phyloP scores from a whole-genome alignment of 345 rosid species.

The Atalantia buxifolia region DNA sequence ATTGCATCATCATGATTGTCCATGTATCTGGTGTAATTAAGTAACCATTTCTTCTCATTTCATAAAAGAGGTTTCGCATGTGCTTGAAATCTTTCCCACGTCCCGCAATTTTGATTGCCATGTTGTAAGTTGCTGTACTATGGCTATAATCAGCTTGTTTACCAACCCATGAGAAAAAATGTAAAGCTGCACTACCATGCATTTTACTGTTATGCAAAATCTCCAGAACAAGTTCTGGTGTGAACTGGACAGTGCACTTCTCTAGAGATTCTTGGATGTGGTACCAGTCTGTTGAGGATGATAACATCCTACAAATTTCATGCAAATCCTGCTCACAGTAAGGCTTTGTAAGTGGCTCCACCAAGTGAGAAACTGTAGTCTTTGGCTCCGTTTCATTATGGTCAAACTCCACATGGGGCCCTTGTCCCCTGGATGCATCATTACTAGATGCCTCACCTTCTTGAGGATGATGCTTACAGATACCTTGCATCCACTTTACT shows the following conservation, averaged over 20 bases:
- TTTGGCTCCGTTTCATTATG: slow-evolving; percentile 11
- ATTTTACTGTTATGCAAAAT: slow-evolving; percentile 39
- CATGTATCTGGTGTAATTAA: slow-evolving; percentile 64
- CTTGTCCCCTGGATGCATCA: slow-evolving; percentile 12
- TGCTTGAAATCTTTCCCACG: slow-evolving; percentile 72
- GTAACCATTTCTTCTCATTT: slow-evolving; percentile 71
- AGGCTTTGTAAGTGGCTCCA: slow-evolving; percentile 22
- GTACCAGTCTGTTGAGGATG: slow-evolving; percentile 14
- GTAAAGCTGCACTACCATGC: slow-evolving; percentile 56
- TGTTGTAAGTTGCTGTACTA: slow-evolving; percentile 74
- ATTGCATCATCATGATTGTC: slow-evolving; percentile 87
- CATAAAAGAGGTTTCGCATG: slow-evolving; percentile 75
- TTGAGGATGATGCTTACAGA: slow-evolving; percentile 18
- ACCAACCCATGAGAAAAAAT: slow-evolving; percentile 74
- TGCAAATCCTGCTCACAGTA: slow-evolving; percentile 38
- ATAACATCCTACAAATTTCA: slow-evolving; percentile 48
- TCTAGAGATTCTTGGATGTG: slow-evolving; percentile 46
- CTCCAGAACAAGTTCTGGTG: slow-evolving; percentile 64
- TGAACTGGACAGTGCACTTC: slow-evolving; percentile 44
- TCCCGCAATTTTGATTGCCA: slow-evolving; percentile 83
- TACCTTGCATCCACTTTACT: slow-evolving; percentile 47
- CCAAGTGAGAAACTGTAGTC: slow-evolving; percentile 11
- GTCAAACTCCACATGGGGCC: slow-evolving; percentile 15
- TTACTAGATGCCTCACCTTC: slow-evolving; percentile 13
- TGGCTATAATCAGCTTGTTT: slow-evolving; percentile 59